Conservation (phyloP, 2,329 filamentous ascomycete species). For the Aspergillus uvarum region DNA sequence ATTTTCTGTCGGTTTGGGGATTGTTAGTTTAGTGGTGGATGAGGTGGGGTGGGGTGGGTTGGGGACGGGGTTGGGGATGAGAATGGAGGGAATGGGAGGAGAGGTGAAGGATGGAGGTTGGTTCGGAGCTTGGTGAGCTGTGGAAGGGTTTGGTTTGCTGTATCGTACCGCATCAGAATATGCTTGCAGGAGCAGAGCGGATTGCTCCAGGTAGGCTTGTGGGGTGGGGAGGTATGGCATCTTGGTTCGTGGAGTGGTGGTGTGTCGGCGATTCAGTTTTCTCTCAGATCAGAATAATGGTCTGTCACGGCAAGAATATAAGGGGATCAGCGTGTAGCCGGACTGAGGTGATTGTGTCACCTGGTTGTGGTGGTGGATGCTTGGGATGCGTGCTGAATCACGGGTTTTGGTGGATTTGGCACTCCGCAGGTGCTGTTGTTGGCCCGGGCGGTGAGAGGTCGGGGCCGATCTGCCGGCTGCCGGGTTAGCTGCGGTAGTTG, state of each 20-base stretch:
- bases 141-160: too few species aligned
- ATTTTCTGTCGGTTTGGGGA: constrained; percentile 63
- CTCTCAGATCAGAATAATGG: too few species aligned
- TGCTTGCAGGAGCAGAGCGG: constrained; percentile 78
- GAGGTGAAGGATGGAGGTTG: not conserved
- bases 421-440: not conserved
- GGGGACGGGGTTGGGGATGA: not conserved
- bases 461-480: not conserved
- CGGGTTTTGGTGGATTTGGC: not conserved
- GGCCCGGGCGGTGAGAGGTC: not conserved
- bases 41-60: constrained; percentile 2
- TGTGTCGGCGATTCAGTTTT: too few species aligned
- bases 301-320: too few species aligned
- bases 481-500: too few species aligned
- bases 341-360: not conserved
- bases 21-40: constrained; percentile 8
- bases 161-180: constrained; percentile 73
- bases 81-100: not conserved
- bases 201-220: constrained; percentile 90
- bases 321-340: not conserved
- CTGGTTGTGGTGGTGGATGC: not conserved
- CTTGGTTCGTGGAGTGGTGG: constrained; percentile 17
- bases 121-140: too few species aligned
- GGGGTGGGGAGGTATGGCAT: constrained; percentile 83
- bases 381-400: too few species aligned